Conservation (phyloP, 2,329 filamentous ascomycete species). For the Monosporascus sp. region DNA sequence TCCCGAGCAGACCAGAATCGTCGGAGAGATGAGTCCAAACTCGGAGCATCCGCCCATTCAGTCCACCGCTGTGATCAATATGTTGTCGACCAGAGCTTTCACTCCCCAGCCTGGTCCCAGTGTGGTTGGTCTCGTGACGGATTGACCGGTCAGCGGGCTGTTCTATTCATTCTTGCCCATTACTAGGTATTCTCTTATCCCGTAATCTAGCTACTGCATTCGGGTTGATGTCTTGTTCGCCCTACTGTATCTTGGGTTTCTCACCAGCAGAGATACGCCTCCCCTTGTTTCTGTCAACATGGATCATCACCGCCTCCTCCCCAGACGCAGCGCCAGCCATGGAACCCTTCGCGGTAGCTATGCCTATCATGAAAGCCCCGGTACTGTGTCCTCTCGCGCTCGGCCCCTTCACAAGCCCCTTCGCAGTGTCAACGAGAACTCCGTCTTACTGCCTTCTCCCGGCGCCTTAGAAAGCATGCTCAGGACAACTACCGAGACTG, state of each 20-base stretch:
- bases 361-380: conserved; percentile 16
- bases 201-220: not conserved
- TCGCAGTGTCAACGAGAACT: conserved; percentile 39
- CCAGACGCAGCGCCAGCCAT: conserved; percentile 27
- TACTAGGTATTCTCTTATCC: not conserved
- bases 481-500: conserved; percentile 60
- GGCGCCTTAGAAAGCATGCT: conserved; percentile 59
- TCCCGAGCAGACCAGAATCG: no score
- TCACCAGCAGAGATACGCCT: not conserved
- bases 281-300: conserved; percentile 2
- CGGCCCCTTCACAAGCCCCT: conserved; percentile 34
- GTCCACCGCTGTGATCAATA: not conserved
- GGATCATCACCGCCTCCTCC: conserved; percentile 24
- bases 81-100: not conserved
- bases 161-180: not conserved
- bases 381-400: conserved; percentile 12
- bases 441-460: conserved; percentile 40
- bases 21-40: no score
- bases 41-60: not conserved
- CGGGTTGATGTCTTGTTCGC: not conserved
- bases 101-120: not conserved
- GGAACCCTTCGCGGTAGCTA: conserved; percentile 25
- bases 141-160: not conserved
- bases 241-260: not conserved
- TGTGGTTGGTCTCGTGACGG: not conserved